Evolutionary conservation across 2,329 filamentous ascomycete species (phyloP), one percentile per base, ranked within the genome.

Genomic region (Ciborinia camelliae): DNA sequence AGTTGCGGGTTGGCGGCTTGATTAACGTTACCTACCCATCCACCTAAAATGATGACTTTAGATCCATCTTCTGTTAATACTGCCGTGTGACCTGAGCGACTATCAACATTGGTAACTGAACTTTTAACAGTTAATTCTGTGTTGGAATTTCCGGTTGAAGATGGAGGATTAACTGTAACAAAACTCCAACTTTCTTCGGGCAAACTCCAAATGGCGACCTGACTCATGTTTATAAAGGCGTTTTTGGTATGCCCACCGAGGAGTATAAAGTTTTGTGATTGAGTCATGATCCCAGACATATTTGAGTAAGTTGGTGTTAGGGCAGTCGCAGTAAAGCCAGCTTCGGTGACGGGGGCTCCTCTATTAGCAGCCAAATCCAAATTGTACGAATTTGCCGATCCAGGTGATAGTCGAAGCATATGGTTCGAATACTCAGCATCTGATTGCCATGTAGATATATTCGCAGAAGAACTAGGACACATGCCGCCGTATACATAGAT

Each of bases 221-320:
- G 91, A 64, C 91, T 96, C 89, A 96, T 97, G 75, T 97, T 96
- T 78, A 97, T 88, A 74, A 97, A 97, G 0, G 92, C 93, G 20
- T 81, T 77, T 70, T 86, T 81, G 0, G 92, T 96, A 74, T 97
- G 92, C 0, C 94, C 94, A 48, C 93, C 94, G 20, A 97, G 79
- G 28, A 97, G 78, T 15, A 97, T 85, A 69, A 91, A 94, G 71
- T 88, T 88, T 68, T 89, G 87, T 74, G 93, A 86, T 73, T 92
- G 89, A 5, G 86, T 89, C 48, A 88, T 80, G 3, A 81, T 80
- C 3, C 85, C 87, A 9, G 85, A 87, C 5, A 82, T 82, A 73
- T 90, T 90, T 26, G 88, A 87, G 69, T 86, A 87, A 0, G 90
- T 89, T 0, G 90, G 86, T 7, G 83, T 79, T 30, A 97, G 79